These are phyloP conservation scores for Podaxis sp. DNA, from an alignment of 768 basidiomycete genomes.

Conservation along the genomic window DNA sequence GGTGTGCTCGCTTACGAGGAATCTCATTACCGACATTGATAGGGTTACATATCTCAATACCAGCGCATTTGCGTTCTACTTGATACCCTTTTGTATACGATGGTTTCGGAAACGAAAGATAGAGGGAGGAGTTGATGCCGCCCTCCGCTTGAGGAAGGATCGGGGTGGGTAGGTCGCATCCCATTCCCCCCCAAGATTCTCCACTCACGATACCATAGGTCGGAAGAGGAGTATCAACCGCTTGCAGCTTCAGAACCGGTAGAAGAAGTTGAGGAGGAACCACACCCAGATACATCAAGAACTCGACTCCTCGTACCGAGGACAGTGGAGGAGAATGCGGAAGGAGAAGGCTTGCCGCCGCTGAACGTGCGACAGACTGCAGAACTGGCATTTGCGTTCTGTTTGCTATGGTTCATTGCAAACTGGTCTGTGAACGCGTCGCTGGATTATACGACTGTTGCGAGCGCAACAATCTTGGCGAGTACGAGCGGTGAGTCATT, in stretches of 20 bases:
- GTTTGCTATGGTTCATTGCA: constrained; percentile 90
- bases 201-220: constrained; percentile 7
- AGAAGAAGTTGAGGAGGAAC: constrained; percentile 3
- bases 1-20: neutral
- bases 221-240: constrained; percentile 26
- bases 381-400: constrained; percentile 75
- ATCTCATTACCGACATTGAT: neutral
- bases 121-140: neutral
- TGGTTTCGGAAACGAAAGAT: constrained; percentile 22
- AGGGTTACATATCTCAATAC: constrained; percentile 80
- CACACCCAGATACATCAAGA: neutral
- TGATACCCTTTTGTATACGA: constrained; percentile 30
- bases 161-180: neutral
- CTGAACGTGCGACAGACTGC: constrained; percentile 63
- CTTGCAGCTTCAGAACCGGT: constrained; percentile 16
- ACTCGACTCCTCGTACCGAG: neutral
- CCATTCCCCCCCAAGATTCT: neutral
- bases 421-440: constrained; percentile 90
- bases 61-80: constrained; percentile 64
- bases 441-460: constrained; percentile 88
- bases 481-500: constrained; percentile 77
- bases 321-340: neutral
- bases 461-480: constrained; percentile 86
- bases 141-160: neutral
- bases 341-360: constrained; percentile 22